Evolutionary conservation across 2,329 filamentous ascomycete genomes (phyloP).

Genomic region (Coniochaeta prunicola): DNA sequence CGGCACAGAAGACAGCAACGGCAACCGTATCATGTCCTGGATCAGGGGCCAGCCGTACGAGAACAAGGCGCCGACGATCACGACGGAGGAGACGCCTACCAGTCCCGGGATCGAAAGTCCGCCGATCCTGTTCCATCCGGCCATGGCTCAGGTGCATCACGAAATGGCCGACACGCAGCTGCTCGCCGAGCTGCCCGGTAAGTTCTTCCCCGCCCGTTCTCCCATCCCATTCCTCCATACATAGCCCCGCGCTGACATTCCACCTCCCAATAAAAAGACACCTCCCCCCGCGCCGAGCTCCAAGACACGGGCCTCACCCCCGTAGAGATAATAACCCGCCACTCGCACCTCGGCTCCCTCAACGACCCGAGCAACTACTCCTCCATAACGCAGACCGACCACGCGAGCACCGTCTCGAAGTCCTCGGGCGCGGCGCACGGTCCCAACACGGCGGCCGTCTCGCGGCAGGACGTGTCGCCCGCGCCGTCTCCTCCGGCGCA

Average conservation of each 20-base stretch:
- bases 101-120: slow-evolving; percentile 31
- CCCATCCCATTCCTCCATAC: neutral
- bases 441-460: slow-evolving; percentile 4
- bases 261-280: slow-evolving; percentile 26
- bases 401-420: slow-evolving; percentile 20
- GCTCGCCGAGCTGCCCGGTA: slow-evolving; percentile 38
- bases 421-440: slow-evolving; percentile 8
- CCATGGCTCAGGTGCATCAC: slow-evolving; percentile 8
- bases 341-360: slow-evolving; percentile 22
- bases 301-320: slow-evolving; percentile 33
- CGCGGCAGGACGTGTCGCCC: neutral
- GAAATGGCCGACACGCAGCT: slow-evolving; percentile 33
- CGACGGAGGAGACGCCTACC: slow-evolving; percentile 32
- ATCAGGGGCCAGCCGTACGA: slow-evolving; percentile 35
- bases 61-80: slow-evolving; percentile 36
- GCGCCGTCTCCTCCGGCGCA: neutral
- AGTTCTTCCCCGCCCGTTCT: slow-evolving; percentile 9
- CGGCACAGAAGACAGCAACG: slow-evolving; percentile 37
- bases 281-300: slow-evolving; percentile 36
- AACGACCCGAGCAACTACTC: slow-evolving; percentile 22
- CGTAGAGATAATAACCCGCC: slow-evolving; percentile 29
- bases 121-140: slow-evolving; percentile 3
- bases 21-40: slow-evolving; percentile 44
- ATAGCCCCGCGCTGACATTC: slow-evolving; percentile 1
- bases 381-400: slow-evolving; percentile 18